A percentile compares a stretch with the other conserved stretches of the same genome.
Evolutionary conservation across 1,284 basidiomycete species (phyloP).

Genomic region (Cryptococcus sp.): DNA sequence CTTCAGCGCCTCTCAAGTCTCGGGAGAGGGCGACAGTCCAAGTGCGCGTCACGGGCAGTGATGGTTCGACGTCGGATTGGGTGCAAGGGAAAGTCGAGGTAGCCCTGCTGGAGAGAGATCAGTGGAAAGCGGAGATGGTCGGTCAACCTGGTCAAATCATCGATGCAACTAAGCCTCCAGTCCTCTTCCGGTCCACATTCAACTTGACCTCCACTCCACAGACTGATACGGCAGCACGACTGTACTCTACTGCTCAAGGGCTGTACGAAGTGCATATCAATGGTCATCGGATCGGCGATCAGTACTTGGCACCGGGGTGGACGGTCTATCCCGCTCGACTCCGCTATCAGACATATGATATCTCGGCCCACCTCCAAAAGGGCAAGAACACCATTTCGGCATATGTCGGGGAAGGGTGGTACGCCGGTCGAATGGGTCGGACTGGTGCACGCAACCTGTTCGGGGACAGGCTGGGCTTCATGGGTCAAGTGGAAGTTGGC

Average conservation of each 20-base stretch:
- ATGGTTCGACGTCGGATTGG: conserved; percentile 19
- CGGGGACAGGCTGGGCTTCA: conserved; percentile 28
- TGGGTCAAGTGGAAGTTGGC: conserved; percentile 38
- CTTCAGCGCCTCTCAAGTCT: conserved; percentile 19
- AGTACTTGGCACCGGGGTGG: conserved; percentile 48
- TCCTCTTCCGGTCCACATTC: conserved; percentile 25
- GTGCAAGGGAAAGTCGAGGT: conserved; percentile 27
- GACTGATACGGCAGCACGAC: conserved; percentile 15
- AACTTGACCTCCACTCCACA: not conserved
- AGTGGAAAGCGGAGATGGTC: conserved; percentile 34
- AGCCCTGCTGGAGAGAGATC: conserved; percentile 21
- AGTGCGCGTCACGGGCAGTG: conserved; percentile 23
- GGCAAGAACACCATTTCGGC: conserved; percentile 35
- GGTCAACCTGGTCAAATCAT: conserved; percentile 13
- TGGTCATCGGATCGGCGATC: conserved; percentile 37
- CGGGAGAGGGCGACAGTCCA: conserved; percentile 23
- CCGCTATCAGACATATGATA: conserved; percentile 40
- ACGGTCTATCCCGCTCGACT: conserved; percentile 40
- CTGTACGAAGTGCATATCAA: conserved; percentile 44
- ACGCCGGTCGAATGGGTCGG: conserved; percentile 30
- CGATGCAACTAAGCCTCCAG: conserved; percentile 33
- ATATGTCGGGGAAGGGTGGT: conserved; percentile 45
- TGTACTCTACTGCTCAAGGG: conserved; percentile 47
- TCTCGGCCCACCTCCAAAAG: conserved; percentile 18
- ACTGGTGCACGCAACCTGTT: conserved; percentile 30